These are phyloP conservation scores for Gaeumannomyces sp. DNA, from an alignment of 2,329 filamentous ascomycete genomes.

Conservation along the genomic window DNA sequence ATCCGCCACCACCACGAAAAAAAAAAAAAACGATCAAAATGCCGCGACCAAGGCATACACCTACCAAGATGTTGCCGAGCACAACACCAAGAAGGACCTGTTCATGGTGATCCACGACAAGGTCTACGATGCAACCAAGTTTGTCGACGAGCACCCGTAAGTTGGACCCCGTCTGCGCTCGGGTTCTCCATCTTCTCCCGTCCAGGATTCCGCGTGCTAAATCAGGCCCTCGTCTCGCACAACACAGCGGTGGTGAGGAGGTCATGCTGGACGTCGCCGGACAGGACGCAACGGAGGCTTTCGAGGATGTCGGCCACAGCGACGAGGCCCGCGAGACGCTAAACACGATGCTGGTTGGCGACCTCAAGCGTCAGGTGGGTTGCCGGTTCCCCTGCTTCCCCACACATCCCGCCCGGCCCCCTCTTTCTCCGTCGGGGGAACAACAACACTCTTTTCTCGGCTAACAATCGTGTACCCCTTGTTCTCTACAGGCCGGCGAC, in stretches of 20 bases:
- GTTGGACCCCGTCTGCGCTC: slow-evolving; percentile 26
- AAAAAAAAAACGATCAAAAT: slow-evolving; percentile 25
- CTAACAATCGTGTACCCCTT: slow-evolving; percentile 10
- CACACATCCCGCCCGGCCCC: background rate
- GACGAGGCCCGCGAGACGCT: slow-evolving; percentile 97
- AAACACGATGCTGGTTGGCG: slow-evolving; percentile 66
- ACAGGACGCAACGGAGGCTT: slow-evolving; percentile 94
- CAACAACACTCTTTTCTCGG: background rate
- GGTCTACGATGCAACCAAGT: slow-evolving; percentile 84
- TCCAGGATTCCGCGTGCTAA: background rate
- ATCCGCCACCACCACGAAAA: background rate
- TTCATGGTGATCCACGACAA: slow-evolving; percentile 92
- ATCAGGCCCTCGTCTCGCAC: background rate
- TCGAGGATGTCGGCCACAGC: slow-evolving; percentile 98
- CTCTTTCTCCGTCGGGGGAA: background rate
- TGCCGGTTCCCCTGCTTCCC: background rate
- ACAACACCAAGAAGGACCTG: slow-evolving; percentile 91
- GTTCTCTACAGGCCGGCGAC: slow-evolving; percentile 60
- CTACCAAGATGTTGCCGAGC: slow-evolving; percentile 73
- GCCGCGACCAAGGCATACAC: slow-evolving; percentile 54
- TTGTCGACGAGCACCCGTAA: slow-evolving; percentile 94
- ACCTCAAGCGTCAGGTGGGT: slow-evolving; percentile 73
- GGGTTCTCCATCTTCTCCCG: slow-evolving; percentile 11
- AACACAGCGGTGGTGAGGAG: slow-evolving; percentile 85
- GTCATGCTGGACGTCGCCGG: slow-evolving; percentile 93